Conservation (phyloP, 495 filamentous ascomycete species). For the Aspergillus saccharolyticus region DNA sequence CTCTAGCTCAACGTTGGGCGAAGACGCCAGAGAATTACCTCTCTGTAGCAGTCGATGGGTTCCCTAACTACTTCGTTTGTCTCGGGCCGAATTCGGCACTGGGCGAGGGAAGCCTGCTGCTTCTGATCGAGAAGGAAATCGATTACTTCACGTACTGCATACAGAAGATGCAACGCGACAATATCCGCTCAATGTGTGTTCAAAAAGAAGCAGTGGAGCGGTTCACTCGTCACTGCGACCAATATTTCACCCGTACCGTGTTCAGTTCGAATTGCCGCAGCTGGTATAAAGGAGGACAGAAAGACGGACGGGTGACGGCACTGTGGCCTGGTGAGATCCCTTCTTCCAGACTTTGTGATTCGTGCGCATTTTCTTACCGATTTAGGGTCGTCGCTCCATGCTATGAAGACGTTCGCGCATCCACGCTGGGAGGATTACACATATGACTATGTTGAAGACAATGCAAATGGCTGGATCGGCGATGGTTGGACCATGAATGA, state of each 20-base stretch:
- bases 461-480: constrained; percentile 36
- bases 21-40: constrained; percentile 53
- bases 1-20: constrained; percentile 47
- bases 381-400: constrained; percentile 39
- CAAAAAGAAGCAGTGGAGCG: constrained; percentile 37
- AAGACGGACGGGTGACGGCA: constrained; percentile 31
- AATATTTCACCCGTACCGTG: constrained; percentile 44
- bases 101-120: constrained; percentile 42
- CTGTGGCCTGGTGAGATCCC: constrained; percentile 39
- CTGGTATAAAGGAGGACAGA: constrained; percentile 49
- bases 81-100: constrained; percentile 44
- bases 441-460: constrained; percentile 36
- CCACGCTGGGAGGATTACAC: constrained; percentile 42
- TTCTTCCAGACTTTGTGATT: not conserved
- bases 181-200: constrained; percentile 38
- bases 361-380: constrained; percentile 2
- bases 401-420: constrained; percentile 29
- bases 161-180: constrained; percentile 46
- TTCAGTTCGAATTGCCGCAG: constrained; percentile 46
- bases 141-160: constrained; percentile 52
- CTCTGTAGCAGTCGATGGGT: constrained; percentile 53
- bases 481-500: constrained; percentile 42
- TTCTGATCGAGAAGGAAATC: constrained; percentile 42
- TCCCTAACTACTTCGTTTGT: constrained; percentile 62
- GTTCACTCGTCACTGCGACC: constrained; percentile 44